phyloP scores from a whole-genome alignment of 164 flowering plant species.

The Tetracentron sinense region DNA sequence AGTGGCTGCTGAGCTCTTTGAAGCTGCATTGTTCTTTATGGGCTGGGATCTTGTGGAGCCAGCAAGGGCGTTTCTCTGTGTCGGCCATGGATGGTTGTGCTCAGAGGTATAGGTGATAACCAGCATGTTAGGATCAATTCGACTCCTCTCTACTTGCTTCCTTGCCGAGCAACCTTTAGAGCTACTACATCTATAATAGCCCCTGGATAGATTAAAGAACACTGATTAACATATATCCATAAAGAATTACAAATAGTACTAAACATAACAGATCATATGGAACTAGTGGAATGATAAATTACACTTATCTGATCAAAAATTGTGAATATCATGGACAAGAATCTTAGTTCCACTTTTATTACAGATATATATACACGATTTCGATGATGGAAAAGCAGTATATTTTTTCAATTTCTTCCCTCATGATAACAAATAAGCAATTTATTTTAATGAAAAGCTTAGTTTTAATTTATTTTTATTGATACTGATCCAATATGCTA shows the following conservation, averaged over 20 bases:
- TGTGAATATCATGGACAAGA: not conserved
- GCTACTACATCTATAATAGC: constrained; percentile 92
- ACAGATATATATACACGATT: too few species aligned
- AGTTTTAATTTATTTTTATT: too few species aligned
- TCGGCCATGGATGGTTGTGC: constrained; percentile 97
- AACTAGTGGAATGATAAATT: too few species aligned
- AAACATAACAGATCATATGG: too few species aligned
- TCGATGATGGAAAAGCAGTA: too few species aligned
- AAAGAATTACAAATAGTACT: too few species aligned
- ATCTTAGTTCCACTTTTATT: too few species aligned
- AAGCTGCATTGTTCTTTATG: constrained; percentile 26
- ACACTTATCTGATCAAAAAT: not conserved
- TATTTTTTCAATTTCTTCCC: too few species aligned
- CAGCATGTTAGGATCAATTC: constrained; percentile 86
- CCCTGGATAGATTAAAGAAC: constrained; percentile 34
- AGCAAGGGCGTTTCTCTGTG: constrained; percentile 86
- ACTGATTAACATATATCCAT: not conserved
- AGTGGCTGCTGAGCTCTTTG: constrained; percentile 26
- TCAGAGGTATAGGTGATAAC: constrained; percentile 93
- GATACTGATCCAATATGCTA: too few species aligned
- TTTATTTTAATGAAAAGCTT: too few species aligned
- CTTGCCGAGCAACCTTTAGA: constrained; percentile 93
- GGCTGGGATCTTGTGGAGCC: constrained; percentile 79
- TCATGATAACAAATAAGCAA: too few species aligned
- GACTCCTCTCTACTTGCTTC: constrained; percentile 87